Conservation (phyloP, 1,139 yeast species). For the Taphrina deformans region DNA sequence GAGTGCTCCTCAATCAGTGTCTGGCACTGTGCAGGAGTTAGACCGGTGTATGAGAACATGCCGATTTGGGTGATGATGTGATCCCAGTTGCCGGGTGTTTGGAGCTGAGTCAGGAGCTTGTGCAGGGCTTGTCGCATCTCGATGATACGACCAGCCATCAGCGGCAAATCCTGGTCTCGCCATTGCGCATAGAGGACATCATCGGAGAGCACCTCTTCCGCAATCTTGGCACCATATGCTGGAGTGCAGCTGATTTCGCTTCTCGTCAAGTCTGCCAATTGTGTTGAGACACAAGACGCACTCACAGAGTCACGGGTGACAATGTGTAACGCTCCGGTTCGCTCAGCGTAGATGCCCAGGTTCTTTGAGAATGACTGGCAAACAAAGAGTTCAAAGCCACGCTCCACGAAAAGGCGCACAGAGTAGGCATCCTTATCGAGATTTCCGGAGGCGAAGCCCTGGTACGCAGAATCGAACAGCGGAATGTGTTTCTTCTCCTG, state of each 20-base stretch:
- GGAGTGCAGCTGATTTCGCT: slow-evolving; percentile 93
- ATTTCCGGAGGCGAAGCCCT: slow-evolving; percentile 84
- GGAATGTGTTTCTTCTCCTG: slow-evolving; percentile 62
- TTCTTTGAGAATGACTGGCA: slow-evolving; percentile 95
- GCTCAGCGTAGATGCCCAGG: slow-evolving; percentile 95
- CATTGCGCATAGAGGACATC: slow-evolving; percentile 66
- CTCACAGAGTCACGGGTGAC: slow-evolving; percentile 45
- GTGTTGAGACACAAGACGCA: slow-evolving; percentile 62
- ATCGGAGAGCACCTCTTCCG: slow-evolving; percentile 67
- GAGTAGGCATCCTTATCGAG: slow-evolving; percentile 56
- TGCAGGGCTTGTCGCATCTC: slow-evolving; percentile 60
- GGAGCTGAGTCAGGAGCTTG: slow-evolving; percentile 55
- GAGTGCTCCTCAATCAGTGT: slow-evolving; percentile 69
- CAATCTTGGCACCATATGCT: slow-evolving; percentile 88
- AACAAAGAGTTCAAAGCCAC: slow-evolving; percentile 58
- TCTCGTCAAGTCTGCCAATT: slow-evolving; percentile 74
- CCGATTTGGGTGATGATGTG: slow-evolving; percentile 89
- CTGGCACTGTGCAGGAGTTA: slow-evolving; percentile 66
- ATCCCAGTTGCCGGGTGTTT: slow-evolving; percentile 72
- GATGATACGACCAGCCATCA: slow-evolving; percentile 76
- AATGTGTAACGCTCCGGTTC: slow-evolving; percentile 84
- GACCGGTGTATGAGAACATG: slow-evolving; percentile 93
- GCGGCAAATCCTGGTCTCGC: slow-evolving; percentile 66
- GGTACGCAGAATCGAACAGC: slow-evolving; percentile 88
- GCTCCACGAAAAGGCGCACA: slow-evolving; percentile 49